A percentile compares a stretch with the other conserved stretches of the same genome.
Conservation (phyloP, 768 basidiomycete genomes). For the Lentinula lateritia region DNA sequence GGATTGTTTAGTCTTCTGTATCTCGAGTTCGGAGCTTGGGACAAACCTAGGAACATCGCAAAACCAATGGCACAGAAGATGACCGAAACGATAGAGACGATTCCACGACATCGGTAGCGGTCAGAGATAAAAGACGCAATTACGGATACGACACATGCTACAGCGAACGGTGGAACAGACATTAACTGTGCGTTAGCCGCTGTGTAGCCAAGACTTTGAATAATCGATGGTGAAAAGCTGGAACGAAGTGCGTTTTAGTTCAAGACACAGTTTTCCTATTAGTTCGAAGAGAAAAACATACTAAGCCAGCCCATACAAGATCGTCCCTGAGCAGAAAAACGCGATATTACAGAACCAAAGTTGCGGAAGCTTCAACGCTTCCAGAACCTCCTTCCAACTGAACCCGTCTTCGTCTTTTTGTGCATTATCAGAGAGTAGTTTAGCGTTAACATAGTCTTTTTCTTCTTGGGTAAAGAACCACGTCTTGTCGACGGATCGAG, state of each 20-base stretch:
- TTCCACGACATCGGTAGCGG: conserved; percentile 43
- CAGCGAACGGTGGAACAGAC: conserved; percentile 39
- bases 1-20: background rate
- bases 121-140: conserved; percentile 46
- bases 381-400: conserved; percentile 31
- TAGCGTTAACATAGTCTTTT: conserved; percentile 31
- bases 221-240: conserved; percentile 57
- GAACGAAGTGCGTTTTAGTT: conserved; percentile 13
- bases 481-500: conserved; percentile 28
- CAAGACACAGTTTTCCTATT: too few species aligned
- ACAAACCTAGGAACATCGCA: conserved; percentile 48
- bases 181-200: conserved; percentile 41
- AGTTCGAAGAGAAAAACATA: conserved; percentile 14
- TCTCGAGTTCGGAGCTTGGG: background rate
- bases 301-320: conserved; percentile 14
- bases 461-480: conserved; percentile 32
- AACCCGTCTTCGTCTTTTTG: conserved; percentile 25
- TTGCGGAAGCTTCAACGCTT: conserved; percentile 28
- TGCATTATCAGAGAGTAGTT: conserved; percentile 35
- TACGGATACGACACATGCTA: conserved; percentile 29
- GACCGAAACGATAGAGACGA: conserved; percentile 37
- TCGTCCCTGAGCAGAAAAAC: conserved; percentile 28
- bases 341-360: conserved; percentile 25
- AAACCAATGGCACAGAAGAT: conserved; percentile 44
- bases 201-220: conserved; percentile 41